Evolutionary conservation across 192 early-diverging fungal species (phyloP), one percentile per base, ranked within the genome.

Genomic region (Coemansia sp.): DNA sequence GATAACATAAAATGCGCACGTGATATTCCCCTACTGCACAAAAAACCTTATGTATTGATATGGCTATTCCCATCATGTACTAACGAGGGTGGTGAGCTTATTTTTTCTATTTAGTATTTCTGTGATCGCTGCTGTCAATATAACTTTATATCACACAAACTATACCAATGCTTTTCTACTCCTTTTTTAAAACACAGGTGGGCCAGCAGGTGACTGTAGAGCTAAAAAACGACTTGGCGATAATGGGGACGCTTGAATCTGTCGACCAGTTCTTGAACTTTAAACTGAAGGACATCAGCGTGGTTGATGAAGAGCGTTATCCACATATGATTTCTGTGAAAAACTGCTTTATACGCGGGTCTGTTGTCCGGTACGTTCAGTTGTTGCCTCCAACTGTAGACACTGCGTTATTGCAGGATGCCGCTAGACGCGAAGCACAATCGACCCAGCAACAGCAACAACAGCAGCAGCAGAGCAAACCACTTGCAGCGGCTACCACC

Each of bases 181-280:
- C 22, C 32, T 97, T 99, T 72, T 99, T 99, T 87, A 99, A 99
- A 80, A 99, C 96, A 1, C 87, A 98, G 22, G 92, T 99, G 25
- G 96, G 95, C 10, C 91, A 97, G 69, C 80, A 88, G 60, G 96
- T 99, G 18, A 96, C 93, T 7, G 91, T 99, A 8, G 98, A 99
- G 84, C 87, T 99, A 66, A 99, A 99, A 84, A 99, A 99, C 70
- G 98, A 99, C 82, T 74, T 99, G 61, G 86, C 90, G 17, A 95
- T 99, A 52, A 87, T 84, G 32, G 98, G 98, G 14, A 90, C 88
- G 28, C 84, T 99, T 29, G 92, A 96, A 28, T 98, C 96, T 2
- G 98, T 99, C 7, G 98, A 99, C 84, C 98, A 98, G 83, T 99
- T 95, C 76, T 85, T 99, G 67, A 99, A 99, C 79, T 96, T 99